Evolutionary conservation across 2,329 filamentous ascomycete genomes (phyloP), one percentile per base, ranked within the genome.

Genomic region (Mycosphaerella sp.): DNA sequence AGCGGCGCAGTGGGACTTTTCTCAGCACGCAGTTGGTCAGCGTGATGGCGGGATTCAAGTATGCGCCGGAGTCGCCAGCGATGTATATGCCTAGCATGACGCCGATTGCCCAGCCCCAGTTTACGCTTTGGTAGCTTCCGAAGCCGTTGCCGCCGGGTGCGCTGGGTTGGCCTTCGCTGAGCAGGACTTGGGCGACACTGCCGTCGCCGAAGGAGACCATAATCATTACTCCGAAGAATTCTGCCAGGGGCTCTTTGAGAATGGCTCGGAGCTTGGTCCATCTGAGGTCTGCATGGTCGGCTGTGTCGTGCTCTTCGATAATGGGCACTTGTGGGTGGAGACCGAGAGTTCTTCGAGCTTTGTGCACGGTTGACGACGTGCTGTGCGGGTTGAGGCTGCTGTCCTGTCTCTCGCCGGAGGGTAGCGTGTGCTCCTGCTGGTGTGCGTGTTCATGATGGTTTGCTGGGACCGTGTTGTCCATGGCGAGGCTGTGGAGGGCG

Each of bases 1-100:
- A 81, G 35, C 84, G 81, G 40, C 79, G 75, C 81, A 84, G 87
- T 5, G 85, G 82, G 25, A 86, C 76, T 48, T 79, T 78, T 48
- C 85, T 80, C 66, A 79, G 85, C 42, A 88, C 68, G 62, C 84
- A 87, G 68, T 82, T 85, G 53, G 79, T 76, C 25, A 88, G 75
- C 1, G 84, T 87, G 13, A 88, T 78, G n/a, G 82, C 85, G 0
- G 85, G 82, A 62, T 84, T 85, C 7, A 41, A 27, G 52, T 67
- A 64, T 8, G 61, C 66, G 25, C 66, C 66, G 13, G 59, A 62
- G 50, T 63, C 62, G 16, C 62, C 64, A 7, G 63, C 64, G 7
- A 62, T 58, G 41, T 68, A 68, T 12, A 66, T 68, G 80, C 82
- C 82, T 2, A 86, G 72, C 80, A 85, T 86, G 52, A 85, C 79